These are phyloP conservation scores for Exophiala bonariae DNA, from an alignment of 2,329 filamentous ascomycete genomes.

Conservation along the genomic window DNA sequence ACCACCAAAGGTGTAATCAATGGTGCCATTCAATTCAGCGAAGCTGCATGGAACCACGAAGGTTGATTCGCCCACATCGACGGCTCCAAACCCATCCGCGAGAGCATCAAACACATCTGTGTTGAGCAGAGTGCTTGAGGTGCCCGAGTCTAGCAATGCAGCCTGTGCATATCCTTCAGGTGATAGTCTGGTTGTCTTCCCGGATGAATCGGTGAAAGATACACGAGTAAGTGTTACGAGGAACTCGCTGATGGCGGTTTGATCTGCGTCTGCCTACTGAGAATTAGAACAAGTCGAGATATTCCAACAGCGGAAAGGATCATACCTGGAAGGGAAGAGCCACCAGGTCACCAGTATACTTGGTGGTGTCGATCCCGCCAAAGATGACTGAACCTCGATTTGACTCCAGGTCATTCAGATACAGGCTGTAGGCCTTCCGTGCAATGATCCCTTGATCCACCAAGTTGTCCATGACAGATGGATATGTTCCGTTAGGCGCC, in stretches of 20 bases:
- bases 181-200: constrained; percentile 40
- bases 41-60: constrained; percentile 46
- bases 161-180: constrained; percentile 48
- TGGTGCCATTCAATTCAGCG: constrained; percentile 36
- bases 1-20: constrained; percentile 55
- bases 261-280: not conserved
- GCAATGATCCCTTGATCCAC: constrained; percentile 19
- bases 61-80: constrained; percentile 40
- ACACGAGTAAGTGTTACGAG: constrained; percentile 47
- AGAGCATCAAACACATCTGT: constrained; percentile 55
- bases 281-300: too few species aligned
- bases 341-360: constrained; percentile 62
- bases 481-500: constrained; percentile 10
- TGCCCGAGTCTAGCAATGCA: constrained; percentile 72
- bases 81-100: constrained; percentile 57
- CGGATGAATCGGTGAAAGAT: constrained; percentile 41
- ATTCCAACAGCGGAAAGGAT: too few species aligned
- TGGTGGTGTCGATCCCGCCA: constrained; percentile 68
- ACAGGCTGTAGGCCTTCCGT: constrained; percentile 23
- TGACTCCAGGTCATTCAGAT: constrained; percentile 21
- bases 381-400: constrained; percentile 61
- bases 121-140: constrained; percentile 68
- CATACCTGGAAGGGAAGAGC: constrained; percentile 55
- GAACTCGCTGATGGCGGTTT: constrained; percentile 54
- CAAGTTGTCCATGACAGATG: constrained; percentile 21